Conservation (phyloP, 805 yeast genomes). For the Sungouiella blattae region DNA sequence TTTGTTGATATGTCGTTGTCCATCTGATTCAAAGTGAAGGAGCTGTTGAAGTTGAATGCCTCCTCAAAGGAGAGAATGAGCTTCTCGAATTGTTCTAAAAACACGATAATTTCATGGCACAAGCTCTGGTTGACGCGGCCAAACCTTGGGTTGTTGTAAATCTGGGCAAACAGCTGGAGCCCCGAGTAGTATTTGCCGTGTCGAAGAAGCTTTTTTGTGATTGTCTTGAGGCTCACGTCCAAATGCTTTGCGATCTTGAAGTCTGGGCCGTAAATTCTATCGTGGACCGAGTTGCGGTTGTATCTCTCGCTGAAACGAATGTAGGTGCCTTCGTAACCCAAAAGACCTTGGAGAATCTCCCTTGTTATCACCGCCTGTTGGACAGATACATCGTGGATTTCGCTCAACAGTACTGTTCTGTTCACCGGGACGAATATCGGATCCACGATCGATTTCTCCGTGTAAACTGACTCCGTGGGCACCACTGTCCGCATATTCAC, state of each 20-base stretch:
- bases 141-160: conserved; percentile 49
- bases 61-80: conserved; percentile 46
- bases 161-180: conserved; percentile 56
- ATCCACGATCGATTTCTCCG: conserved; percentile 2
- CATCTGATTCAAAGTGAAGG: conserved; percentile 57
- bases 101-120: conserved; percentile 50
- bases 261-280: conserved; percentile 65
- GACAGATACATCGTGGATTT: conserved; percentile 42
- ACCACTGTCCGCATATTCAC: conserved; percentile 3
- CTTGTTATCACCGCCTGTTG: conserved; percentile 73
- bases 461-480: conserved; percentile 5
- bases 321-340: conserved; percentile 76
- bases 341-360: conserved; percentile 65
- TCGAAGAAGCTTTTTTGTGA: conserved; percentile 56
- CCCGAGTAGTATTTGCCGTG: conserved; percentile 63
- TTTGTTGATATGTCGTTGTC: conserved; percentile 36
- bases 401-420: conserved; percentile 43
- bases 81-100: conserved; percentile 23
- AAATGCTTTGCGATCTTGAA: conserved; percentile 67
- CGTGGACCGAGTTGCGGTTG: conserved; percentile 40
- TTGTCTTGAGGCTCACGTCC: conserved; percentile 69
- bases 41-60: conserved; percentile 45
- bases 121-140: conserved; percentile 77
- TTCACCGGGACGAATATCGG: background rate
- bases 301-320: conserved; percentile 64